phyloP scores from a whole-genome alignment of 192 early-diverging fungal genomes.

The Coemansia reversa region DNA sequence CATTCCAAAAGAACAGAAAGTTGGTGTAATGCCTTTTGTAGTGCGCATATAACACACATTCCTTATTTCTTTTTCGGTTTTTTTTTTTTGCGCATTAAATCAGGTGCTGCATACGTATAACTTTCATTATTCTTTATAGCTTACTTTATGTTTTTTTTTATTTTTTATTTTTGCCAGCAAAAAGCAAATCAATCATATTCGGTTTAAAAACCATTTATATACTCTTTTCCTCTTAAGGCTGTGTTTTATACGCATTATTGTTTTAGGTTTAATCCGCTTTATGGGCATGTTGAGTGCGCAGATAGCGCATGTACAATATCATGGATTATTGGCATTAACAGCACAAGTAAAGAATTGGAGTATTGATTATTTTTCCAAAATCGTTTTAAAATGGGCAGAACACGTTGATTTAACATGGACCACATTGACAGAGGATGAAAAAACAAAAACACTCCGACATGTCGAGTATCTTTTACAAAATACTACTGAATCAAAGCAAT shows the following conservation, averaged over 20 bases:
- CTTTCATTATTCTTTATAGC: background rate
- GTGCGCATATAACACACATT: constrained; percentile 34
- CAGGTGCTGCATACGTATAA: background rate
- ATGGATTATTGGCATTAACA: constrained; percentile 14
- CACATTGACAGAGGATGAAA: constrained; percentile 13
- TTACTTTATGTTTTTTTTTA: background rate
- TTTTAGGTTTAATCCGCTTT: background rate
- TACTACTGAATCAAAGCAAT: background rate
- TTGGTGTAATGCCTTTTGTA: constrained; percentile 35
- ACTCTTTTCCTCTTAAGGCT: too few relatives aligned
- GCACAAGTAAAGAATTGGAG: constrained; percentile 10
- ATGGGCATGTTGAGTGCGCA: constrained; percentile 36
- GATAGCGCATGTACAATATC: constrained; percentile 26
- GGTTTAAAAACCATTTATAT: too few relatives aligned
- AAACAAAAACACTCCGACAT: constrained; percentile 1
- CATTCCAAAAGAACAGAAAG: constrained; percentile 23
- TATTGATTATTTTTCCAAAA: background rate
- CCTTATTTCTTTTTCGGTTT: background rate
- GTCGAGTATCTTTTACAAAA: constrained; percentile 5
- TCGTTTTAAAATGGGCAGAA: constrained; percentile 22
- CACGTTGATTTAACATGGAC: constrained; percentile 36
- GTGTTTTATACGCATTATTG: too few relatives aligned
- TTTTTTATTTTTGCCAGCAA: constrained; percentile 2
- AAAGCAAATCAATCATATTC: background rate
- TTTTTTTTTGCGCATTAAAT: too few relatives aligned